Percentiles rank a stretch among this genome's conserved stretches.
Conservation (phyloP, 305 asterid species). For the Fraxinus ornus region DNA sequence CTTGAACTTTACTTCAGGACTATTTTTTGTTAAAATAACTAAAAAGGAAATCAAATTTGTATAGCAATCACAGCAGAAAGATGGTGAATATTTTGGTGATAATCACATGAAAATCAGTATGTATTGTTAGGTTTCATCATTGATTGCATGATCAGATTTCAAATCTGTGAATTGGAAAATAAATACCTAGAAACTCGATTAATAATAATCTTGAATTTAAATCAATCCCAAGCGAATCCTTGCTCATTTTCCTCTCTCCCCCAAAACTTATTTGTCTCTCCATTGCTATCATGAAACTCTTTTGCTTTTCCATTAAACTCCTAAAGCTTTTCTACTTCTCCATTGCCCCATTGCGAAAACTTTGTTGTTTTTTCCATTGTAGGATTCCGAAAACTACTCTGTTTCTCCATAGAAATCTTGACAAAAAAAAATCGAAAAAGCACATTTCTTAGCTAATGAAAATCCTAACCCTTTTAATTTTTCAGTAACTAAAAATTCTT, state of each 20-base stretch:
- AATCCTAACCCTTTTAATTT: neutral
- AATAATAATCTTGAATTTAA: no score
- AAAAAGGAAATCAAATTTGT: neutral
- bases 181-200: no score
- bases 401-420: conserved; percentile 48
- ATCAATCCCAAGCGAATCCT: conserved; percentile 40
- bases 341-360: no score
- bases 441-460: conserved; percentile 13
- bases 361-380: no score
- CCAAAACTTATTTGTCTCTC: conserved; percentile 37
- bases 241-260: conserved; percentile 26
- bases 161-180: neutral
- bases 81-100: conserved; percentile 47
- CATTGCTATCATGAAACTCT: conserved; percentile 47
- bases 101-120: conserved; percentile 45
- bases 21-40: neutral
- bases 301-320: conserved; percentile 42
- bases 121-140: conserved; percentile 33
- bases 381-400: conserved; percentile 29
- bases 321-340: conserved; percentile 42
- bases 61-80: conserved; percentile 58
- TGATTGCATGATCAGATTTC: conserved; percentile 26
- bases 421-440: neutral
- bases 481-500: no score
- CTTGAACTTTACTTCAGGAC: neutral